Conservation (phyloP, 768 basidiomycete species). For the Kwoniella bestiolae region DNA sequence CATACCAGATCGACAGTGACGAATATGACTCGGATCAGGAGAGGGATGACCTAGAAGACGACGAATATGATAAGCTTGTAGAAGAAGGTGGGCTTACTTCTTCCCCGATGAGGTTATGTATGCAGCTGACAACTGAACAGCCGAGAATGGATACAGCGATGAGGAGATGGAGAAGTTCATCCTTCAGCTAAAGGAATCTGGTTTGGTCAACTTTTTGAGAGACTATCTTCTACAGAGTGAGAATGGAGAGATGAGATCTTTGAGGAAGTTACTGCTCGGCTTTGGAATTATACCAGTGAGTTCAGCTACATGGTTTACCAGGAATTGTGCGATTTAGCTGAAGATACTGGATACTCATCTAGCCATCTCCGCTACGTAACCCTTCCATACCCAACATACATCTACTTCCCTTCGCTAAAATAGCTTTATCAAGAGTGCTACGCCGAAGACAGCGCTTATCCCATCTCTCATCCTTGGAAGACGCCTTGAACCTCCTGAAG, state of each 20-base stretch:
- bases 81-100: slow-evolving; percentile 40
- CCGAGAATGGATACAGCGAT: slow-evolving; percentile 45
- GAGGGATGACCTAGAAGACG: slow-evolving; percentile 33
- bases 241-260: slow-evolving; percentile 23
- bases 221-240: slow-evolving; percentile 30
- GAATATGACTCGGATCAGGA: slow-evolving; percentile 47
- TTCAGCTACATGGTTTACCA: background rate
- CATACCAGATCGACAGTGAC: slow-evolving; percentile 46
- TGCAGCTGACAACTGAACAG: slow-evolving; percentile 19
- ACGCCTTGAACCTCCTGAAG: slow-evolving; percentile 52
- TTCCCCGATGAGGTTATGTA: background rate
- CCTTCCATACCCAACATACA: slow-evolving; percentile 31
- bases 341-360: background rate
- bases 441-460: slow-evolving; percentile 52
- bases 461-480: slow-evolving; percentile 51
- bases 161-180: slow-evolving; percentile 38
- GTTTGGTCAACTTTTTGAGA: slow-evolving; percentile 44
- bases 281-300: slow-evolving; percentile 47
- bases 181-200: slow-evolving; percentile 40
- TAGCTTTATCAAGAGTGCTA: slow-evolving; percentile 46
- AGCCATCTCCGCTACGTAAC: slow-evolving; percentile 26
- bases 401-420: slow-evolving; percentile 39
- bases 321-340: background rate
- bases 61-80: slow-evolving; percentile 40
- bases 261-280: slow-evolving; percentile 42